Evolutionary conservation across 805 yeast genomes (phyloP), one percentile per base, ranked within the genome.

Genomic region (Torulaspora delbrueckii): DNA sequence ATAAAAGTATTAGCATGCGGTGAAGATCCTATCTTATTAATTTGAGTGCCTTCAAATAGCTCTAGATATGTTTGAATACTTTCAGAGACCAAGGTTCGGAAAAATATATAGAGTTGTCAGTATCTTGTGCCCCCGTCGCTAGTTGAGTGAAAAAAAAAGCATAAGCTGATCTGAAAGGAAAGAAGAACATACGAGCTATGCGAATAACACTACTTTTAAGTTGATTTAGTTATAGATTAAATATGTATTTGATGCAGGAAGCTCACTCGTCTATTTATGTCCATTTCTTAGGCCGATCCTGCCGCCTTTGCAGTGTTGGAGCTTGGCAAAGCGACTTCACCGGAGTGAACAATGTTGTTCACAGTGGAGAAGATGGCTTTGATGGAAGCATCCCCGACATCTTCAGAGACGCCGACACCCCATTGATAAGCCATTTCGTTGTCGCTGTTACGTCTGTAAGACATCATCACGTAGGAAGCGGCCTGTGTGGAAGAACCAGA

Each of bases 341-440:
- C 63, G 45, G 58, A 40, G 56, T 62, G 51, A 52, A 65, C 52
- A 5, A 64, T 53, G 43, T 54, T 63, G 59, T 85, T 85, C 42
- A 84, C 71, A 46, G 84, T 74, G 14, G 90, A 79, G 35, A 82
- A 60, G 51, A 84, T 73, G 12, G 91, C 78, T 56, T 77, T 75
- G 58, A 86, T 77, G 5, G 95, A 82, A 39, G 96, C 93, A 60
- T 82, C 84, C 22, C 95, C 83, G 44, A 86, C 93, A 68, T 90
- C 96, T 67, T 82, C 91, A 63, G 87, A 83, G 51, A 88, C 80
- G 60, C 96, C 97, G 48, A 90, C 90, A 69, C 97, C 97, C 96
- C 96, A 90, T 57, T 66, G 66, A 48, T 67, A 59, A 39, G 67
- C 56, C 59, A 69, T 59, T 51, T 72, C 72, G 38, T 69, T 66